Conservation (phyloP, 257 asterid species). For the Cinchona pubescens region DNA sequence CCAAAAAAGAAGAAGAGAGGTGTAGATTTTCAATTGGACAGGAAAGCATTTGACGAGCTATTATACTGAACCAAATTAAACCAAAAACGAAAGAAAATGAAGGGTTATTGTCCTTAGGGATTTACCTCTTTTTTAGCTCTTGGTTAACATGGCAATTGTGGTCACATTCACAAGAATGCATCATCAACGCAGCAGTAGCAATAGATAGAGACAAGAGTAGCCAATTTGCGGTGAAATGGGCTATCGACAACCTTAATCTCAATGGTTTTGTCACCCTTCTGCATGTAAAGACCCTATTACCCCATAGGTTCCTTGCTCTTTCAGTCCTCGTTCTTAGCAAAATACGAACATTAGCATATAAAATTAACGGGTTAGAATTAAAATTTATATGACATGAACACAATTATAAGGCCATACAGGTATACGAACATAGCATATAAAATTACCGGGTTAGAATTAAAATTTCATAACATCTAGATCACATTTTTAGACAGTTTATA, state of each 20-base stretch:
- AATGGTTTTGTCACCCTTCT: conserved; percentile 47
- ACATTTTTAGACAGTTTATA: too few relatives aligned
- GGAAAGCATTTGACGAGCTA: not conserved
- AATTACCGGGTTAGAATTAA: too few relatives aligned
- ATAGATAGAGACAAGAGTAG: conserved; percentile 82
- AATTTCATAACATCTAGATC: too few relatives aligned
- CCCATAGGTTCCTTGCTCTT: conserved; percentile 36
- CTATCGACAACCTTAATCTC: conserved; percentile 51
- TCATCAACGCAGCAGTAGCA: conserved; percentile 51
- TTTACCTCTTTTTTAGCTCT: not conserved
- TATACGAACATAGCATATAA: too few relatives aligned
- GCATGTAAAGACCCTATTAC: conserved; percentile 43
- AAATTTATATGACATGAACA: too few relatives aligned
- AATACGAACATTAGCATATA: too few relatives aligned
- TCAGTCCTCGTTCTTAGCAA: not conserved
- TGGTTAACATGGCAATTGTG: conserved; percentile 24
- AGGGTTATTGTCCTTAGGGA: not conserved
- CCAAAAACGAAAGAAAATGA: not conserved
- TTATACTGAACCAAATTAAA: too few relatives aligned
- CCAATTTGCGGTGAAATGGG: conserved; percentile 84
- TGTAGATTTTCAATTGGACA: not conserved
- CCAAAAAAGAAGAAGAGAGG: not conserved
- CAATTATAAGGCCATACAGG: too few relatives aligned
- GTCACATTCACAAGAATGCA: conserved; percentile 24
- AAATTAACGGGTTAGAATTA: too few relatives aligned